These are phyloP conservation scores for Chloranthus sessilifolius DNA, from an alignment of 164 flowering plant species.

Conservation along the genomic window DNA sequence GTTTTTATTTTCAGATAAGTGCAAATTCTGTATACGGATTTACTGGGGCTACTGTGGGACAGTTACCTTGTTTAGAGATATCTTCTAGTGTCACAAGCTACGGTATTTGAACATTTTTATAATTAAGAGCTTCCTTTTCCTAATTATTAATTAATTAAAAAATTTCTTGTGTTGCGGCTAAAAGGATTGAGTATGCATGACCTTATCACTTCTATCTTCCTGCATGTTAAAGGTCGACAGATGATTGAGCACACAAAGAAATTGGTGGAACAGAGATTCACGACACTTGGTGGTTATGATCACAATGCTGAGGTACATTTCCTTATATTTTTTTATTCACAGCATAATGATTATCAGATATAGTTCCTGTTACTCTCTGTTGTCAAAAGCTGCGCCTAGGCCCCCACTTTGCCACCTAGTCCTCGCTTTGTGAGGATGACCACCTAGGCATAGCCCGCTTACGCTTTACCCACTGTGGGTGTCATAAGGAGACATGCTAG, in stretches of 20 bases:
- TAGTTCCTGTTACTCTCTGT: no score
- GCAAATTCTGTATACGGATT: conserved; percentile 99
- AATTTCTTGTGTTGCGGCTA: background rate
- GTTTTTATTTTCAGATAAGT: conserved; percentile 61
- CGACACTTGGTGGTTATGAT: conserved; percentile 71
- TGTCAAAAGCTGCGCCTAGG: no score
- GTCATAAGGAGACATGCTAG: no score
- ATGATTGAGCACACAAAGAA: conserved; percentile 99
- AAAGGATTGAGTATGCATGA: conserved; percentile 1
- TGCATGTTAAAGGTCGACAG: conserved; percentile 62
- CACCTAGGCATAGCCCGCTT: no score
- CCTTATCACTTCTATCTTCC: background rate
- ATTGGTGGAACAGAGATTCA: conserved; percentile 90
- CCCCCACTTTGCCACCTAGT: no score
- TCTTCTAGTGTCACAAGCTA: conserved; percentile 99
- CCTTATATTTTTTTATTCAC: background rate
- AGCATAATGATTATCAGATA: no score
- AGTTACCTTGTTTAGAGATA: conserved; percentile 93
- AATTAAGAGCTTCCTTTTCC: background rate
- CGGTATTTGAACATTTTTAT: conserved; percentile 36
- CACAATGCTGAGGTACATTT: conserved; percentile 82
- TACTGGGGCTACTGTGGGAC: conserved; percentile 97
- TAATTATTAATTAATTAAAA: conserved; percentile 1
- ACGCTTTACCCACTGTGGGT: no score
- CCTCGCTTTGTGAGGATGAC: no score